Evolutionary conservation across 768 basidiomycete genomes (phyloP).

Genomic region (Pisolithus tinctorius): DNA sequence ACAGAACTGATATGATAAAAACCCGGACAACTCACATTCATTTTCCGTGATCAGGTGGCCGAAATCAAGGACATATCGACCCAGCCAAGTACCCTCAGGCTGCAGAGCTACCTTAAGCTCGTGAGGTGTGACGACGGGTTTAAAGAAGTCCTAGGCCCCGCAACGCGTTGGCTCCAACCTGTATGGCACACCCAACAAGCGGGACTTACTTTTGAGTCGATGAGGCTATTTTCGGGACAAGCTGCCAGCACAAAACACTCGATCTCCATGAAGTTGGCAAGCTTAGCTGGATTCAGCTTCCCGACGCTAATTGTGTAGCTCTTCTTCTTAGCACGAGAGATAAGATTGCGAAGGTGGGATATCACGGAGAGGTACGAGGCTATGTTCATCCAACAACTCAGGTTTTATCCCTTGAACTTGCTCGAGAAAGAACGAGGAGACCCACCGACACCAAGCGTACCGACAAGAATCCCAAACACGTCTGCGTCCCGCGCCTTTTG

Average conservation of each 20-base stretch:
- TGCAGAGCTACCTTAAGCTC: constrained; percentile 81
- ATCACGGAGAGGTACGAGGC: constrained; percentile 86
- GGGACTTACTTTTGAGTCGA: constrained; percentile 55
- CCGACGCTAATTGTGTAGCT: constrained; percentile 94
- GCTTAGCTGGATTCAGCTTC: constrained; percentile 88
- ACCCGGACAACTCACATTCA: constrained; percentile 5
- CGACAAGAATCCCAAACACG: constrained; percentile 92
- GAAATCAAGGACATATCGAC: constrained; percentile 76
- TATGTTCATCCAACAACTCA: constrained; percentile 20
- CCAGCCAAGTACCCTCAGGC: constrained; percentile 65
- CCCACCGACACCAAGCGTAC: constrained; percentile 85
- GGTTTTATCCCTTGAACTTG: neutral
- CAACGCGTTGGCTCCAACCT: neutral
- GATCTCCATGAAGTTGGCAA: constrained; percentile 93
- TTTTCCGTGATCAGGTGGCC: constrained; percentile 44
- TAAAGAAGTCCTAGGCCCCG: constrained; percentile 65
- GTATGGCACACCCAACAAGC: neutral
- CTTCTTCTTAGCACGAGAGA: constrained; percentile 71
- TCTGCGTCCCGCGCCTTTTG: constrained; percentile 89
- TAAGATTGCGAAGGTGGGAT: constrained; percentile 64
- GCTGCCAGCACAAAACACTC: constrained; percentile 95
- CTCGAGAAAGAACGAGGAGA: neutral
- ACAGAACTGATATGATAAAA: neutral
- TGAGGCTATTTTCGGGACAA: constrained; percentile 86
- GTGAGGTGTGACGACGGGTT: constrained; percentile 91